Evolutionary conservation across 169 alveolate genomes (phyloP).

Genomic region (Plasmodium billcollinsi): DNA sequence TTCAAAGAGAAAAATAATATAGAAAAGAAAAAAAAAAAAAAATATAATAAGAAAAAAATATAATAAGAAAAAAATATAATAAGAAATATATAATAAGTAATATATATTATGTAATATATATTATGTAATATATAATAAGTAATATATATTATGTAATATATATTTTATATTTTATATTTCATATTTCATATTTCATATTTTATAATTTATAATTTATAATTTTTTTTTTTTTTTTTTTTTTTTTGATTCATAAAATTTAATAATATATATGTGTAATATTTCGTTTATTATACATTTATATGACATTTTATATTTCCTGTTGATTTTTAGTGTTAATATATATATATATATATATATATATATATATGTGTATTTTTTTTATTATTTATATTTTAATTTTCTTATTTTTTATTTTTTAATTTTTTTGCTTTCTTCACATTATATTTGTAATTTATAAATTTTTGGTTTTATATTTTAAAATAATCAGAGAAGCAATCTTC

Average conservation of each 20-base stretch:
- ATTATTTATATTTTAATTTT: neutral
- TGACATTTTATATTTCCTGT: neutral
- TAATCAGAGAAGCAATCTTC: constrained; percentile 8
- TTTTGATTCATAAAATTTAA: too few species aligned
- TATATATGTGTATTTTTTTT: neutral
- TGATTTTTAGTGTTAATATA: neutral
- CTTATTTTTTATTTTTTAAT: neutral
- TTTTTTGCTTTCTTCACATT: neutral
- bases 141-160: neutral
- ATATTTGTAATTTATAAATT: neutral
- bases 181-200: too few species aligned
- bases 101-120: too few species aligned
- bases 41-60: too few species aligned
- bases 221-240: too few species aligned
- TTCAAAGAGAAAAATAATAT: neutral
- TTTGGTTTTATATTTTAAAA: constrained; percentile 3
- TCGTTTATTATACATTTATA: neutral
- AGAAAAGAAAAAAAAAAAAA: neutral
- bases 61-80: too few species aligned
- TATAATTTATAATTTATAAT: too few species aligned
- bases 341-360: too few species aligned
- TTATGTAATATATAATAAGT: too few species aligned
- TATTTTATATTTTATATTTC: too few species aligned
- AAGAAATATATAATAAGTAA: too few species aligned
- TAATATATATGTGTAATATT: too few species aligned